Evolutionary conservation across 2,329 filamentous ascomycete genomes (phyloP).

Genomic region (Fusarium haematococcum): DNA sequence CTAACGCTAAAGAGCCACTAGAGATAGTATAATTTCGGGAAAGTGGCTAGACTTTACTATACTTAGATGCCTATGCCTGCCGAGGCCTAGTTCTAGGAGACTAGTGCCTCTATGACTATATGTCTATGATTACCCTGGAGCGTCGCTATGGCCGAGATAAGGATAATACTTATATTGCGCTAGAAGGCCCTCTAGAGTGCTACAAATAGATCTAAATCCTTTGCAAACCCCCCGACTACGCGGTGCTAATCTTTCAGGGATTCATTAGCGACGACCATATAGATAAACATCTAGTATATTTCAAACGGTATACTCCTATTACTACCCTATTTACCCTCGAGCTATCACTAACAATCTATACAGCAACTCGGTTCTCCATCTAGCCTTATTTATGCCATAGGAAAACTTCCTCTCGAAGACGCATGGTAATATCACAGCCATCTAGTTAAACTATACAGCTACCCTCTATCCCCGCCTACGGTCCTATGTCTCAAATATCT

Average conservation of each 20-base stretch:
- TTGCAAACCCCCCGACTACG: slow-evolving; percentile 4
- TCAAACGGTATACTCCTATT: slow-evolving; percentile 5
- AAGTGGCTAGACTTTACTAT: not conserved
- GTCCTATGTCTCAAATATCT: slow-evolving; percentile 14
- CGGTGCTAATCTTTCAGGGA: slow-evolving; percentile 15
- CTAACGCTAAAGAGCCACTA: not conserved
- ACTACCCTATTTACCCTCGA: not conserved
- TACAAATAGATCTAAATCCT: slow-evolving; percentile 14
- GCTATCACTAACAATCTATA: not conserved
- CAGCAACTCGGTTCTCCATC: slow-evolving; percentile 19
- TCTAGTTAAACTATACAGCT: slow-evolving; percentile 1
- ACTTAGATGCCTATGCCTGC: slow-evolving; percentile 1
- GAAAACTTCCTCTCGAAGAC: slow-evolving; percentile 12
- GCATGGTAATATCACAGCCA: not conserved
- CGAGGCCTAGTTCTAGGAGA: not conserved
- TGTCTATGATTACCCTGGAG: slow-evolving; percentile 9
- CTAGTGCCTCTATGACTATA: slow-evolving; percentile 10
- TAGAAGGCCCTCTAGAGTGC: slow-evolving; percentile 7
- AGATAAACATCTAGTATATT: slow-evolving; percentile 25
- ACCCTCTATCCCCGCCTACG: slow-evolving; percentile 4
- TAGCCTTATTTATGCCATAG: slow-evolving; percentile 18
- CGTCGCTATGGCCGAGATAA: slow-evolving; percentile 6
- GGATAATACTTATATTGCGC: not conserved
- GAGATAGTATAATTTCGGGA: slow-evolving; percentile 2
- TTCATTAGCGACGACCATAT: slow-evolving; percentile 21